These are phyloP conservation scores for Dryadomyces sulphureus DNA, from an alignment of 2,329 filamentous ascomycete species.

Conservation along the genomic window DNA sequence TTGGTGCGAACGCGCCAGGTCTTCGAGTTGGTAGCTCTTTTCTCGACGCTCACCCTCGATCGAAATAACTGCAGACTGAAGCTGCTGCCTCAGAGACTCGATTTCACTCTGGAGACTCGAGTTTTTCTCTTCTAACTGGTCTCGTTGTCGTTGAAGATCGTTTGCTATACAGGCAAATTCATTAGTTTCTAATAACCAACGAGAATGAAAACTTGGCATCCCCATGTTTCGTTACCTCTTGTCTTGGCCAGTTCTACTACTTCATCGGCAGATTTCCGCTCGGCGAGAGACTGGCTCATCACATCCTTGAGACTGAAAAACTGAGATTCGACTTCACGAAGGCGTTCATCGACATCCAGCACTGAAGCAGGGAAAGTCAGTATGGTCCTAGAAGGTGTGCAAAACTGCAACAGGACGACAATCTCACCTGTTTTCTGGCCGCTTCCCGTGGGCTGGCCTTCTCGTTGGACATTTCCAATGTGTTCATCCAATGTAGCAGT, in stretches of 20 bases:
- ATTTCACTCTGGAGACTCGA: slow-evolving; percentile 49
- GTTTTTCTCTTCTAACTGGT: slow-evolving; percentile 30
- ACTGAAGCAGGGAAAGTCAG: slow-evolving; percentile 53
- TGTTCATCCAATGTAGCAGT: neutral
- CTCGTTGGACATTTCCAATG: neutral
- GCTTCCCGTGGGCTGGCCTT: neutral
- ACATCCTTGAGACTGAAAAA: slow-evolving; percentile 58
- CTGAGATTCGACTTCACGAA: slow-evolving; percentile 63
- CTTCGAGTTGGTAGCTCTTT: slow-evolving; percentile 38
- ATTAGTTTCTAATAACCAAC: neutral
- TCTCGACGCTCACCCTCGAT: slow-evolving; percentile 28
- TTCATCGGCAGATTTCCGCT: slow-evolving; percentile 58
- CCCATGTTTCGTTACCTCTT: slow-evolving; percentile 41
- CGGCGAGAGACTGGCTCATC: slow-evolving; percentile 52
- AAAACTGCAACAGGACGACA: neutral
- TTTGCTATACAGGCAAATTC: slow-evolving; percentile 22
- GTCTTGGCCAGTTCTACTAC: slow-evolving; percentile 59
- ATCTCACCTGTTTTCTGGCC: neutral
- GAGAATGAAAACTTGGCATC: neutral
- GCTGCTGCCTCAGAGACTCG: slow-evolving; percentile 30
- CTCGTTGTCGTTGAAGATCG: slow-evolving; percentile 32
- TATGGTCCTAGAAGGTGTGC: slow-evolving; percentile 24
- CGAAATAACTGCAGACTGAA: slow-evolving; percentile 23
- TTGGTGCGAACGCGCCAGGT: slow-evolving; percentile 35
- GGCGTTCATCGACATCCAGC: slow-evolving; percentile 65